Base-by-base conservation (phyloP, 1,139 yeast species). In the Blastobotrys petasosporus region DNA sequence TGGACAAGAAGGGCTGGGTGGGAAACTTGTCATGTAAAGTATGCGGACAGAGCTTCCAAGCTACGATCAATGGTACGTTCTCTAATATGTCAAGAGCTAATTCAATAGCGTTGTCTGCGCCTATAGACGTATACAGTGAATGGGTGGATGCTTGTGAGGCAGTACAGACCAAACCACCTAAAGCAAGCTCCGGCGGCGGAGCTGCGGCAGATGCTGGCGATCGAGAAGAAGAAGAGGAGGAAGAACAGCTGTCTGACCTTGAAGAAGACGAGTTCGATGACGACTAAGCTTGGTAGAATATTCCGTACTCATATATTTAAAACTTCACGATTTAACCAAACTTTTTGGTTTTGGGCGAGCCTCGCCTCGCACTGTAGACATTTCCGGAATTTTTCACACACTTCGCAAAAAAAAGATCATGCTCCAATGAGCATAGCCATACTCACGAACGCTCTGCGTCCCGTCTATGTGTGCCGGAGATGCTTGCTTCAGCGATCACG, bases 101-200 rank as follows among this genome's bases (percentile, higher is more conserved):
- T 29, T 13, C 16, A n/a, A 20, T 33, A 63, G 70, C 73, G 11
- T 71, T 84, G 47, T 79, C 88, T 0, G 90, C 83, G 51, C 96
- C 98, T 0, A 90, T 92, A 36, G 98, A 92, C 65, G 86, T 92
- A 20, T 92, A 92, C 63, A 85, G 95, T 43, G 98, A 90, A 63
- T 92, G 98, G 98, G 88, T 88, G 49, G 98, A 92, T 70, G 98
- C 97, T 1, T 92, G 96, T 63, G 98, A 92, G 60, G 96, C 94
- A 44, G 94, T 92, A 51, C 94, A 94, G 37, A 81, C 80, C 52
- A 85, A 84, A 50, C 76, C 65, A 11, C 64, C 62, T 10, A 71
- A 65, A 15, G 72, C 64, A 4, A 20, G 25, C 7, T 4, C 25
- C 4, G 25, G 25, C 25, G 25, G 25, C 25, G 25, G 25, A 4